These are phyloP conservation scores for Leccinum rimulosum DNA, from an alignment of 768 basidiomycete genomes.

Conservation along the genomic window DNA sequence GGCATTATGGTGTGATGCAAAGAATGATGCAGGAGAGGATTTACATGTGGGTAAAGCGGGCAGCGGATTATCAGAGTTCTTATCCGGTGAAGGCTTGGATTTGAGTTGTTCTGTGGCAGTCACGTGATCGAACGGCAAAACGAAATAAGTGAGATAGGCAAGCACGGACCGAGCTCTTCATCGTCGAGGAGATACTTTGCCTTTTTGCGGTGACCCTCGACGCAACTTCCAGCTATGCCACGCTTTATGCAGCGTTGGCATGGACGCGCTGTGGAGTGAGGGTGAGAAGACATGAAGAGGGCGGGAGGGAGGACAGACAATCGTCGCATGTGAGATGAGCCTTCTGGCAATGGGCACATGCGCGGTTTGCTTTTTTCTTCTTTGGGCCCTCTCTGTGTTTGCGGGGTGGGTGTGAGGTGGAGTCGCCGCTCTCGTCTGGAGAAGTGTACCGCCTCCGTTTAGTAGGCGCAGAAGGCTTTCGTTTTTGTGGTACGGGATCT, in stretches of 20 bases:
- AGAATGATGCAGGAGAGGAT: slow-evolving; percentile 1
- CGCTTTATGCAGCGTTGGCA: slow-evolving; percentile 96
- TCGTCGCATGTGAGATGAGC: slow-evolving; percentile 99
- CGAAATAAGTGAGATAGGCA: background rate
- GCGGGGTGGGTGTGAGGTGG: slow-evolving; percentile 40
- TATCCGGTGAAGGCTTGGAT: slow-evolving; percentile 28
- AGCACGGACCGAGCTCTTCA: slow-evolving; percentile 75
- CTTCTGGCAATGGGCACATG: slow-evolving; percentile 95
- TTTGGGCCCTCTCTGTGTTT: slow-evolving; percentile 75
- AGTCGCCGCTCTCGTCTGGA: slow-evolving; percentile 54
- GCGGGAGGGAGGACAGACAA: slow-evolving; percentile 51
- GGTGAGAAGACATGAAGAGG: slow-evolving; percentile 10
- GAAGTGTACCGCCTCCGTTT: slow-evolving; percentile 67
- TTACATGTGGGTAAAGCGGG: slow-evolving; percentile 33
- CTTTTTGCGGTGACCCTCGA: slow-evolving; percentile 95
- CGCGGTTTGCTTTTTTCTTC: slow-evolving; percentile 94
- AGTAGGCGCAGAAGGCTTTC: slow-evolving; percentile 39
- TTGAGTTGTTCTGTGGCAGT: slow-evolving; percentile 39
- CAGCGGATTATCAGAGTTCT: slow-evolving; percentile 31
- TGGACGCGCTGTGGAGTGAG: slow-evolving; percentile 68
- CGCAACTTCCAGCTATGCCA: slow-evolving; percentile 82
- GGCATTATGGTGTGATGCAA: slow-evolving; percentile 11
- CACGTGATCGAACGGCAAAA: slow-evolving; percentile 25
- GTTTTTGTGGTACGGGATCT: slow-evolving; percentile 21
- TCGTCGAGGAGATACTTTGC: slow-evolving; percentile 96